Evolutionary conservation across 1,284 basidiomycete genomes (phyloP).

Genomic region (Fomes fomentarius): DNA sequence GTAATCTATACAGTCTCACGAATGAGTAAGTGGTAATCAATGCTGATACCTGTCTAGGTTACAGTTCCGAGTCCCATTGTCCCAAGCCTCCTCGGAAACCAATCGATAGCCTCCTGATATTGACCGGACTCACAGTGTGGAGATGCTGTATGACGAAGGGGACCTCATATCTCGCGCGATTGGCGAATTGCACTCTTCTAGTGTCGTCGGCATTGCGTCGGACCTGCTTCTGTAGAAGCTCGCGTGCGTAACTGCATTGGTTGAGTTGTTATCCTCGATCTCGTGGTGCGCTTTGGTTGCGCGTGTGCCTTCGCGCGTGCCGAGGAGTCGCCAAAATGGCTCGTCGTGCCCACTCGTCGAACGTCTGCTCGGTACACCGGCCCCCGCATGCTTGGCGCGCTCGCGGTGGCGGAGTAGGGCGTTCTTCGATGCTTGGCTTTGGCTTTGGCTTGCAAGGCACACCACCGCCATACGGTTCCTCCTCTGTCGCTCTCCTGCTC

Average conservation of each 20-base stretch:
- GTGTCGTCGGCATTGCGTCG: neutral
- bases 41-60: too few relatives aligned
- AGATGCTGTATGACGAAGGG: too few relatives aligned
- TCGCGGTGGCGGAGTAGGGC: neutral
- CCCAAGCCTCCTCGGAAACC: too few relatives aligned
- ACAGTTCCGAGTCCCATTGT: too few relatives aligned
- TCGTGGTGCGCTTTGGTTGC: neutral
- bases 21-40: too few relatives aligned
- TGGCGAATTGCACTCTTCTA: neutral
- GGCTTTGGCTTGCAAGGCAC: too few relatives aligned
- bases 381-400: neutral
- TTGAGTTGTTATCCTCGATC: neutral
- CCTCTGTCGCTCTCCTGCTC: neutral
- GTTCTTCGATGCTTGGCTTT: too few relatives aligned
- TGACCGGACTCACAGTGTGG: too few relatives aligned
- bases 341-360: too few relatives aligned
- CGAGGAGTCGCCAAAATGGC: neutral
- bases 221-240: constrained; percentile 3
- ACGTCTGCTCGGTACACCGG: neutral
- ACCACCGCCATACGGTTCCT: too few relatives aligned
- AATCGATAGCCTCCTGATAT: too few relatives aligned
- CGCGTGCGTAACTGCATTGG: neutral
- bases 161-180: neutral
- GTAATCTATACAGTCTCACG: too few relatives aligned
- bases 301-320: neutral